Percentiles rank a stretch among this genome's conserved stretches.
phyloP scores from a whole-genome alignment of 106 monocot genomes.

The Alisma plantagoaquatica region DNA sequence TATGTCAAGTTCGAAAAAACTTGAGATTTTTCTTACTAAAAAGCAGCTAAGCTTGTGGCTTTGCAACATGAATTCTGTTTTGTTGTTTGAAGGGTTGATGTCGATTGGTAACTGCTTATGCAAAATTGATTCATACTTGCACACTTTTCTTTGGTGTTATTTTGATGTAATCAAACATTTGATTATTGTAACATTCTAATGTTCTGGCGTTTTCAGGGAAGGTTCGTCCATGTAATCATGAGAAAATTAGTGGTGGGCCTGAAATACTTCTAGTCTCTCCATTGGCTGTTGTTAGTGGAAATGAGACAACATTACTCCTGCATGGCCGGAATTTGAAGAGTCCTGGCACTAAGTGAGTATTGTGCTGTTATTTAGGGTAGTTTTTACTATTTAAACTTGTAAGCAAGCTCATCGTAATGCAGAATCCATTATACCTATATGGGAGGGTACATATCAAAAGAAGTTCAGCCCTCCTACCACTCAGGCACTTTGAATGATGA shows the following conservation, averaged over 20 bases:
- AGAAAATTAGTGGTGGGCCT: constrained; percentile 63
- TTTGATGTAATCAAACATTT: too few relatives aligned
- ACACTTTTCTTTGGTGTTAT: too few relatives aligned
- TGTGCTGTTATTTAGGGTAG: background rate
- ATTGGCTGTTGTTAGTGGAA: constrained; percentile 78
- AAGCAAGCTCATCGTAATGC: constrained; percentile 15
- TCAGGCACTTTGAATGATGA: constrained; percentile 52
- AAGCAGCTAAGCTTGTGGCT: too few relatives aligned
- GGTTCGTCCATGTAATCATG: constrained; percentile 53
- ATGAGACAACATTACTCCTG: constrained; percentile 61
- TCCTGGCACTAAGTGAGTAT: constrained; percentile 78
- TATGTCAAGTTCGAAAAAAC: too few relatives aligned
- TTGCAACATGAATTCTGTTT: too few relatives aligned
- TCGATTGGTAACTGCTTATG: too few relatives aligned
- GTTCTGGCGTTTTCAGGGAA: constrained; percentile 50
- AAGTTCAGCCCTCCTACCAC: constrained; percentile 47
- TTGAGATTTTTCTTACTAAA: too few relatives aligned
- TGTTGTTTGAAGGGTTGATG: too few relatives aligned
- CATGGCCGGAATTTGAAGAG: constrained; percentile 76
- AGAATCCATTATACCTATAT: constrained; percentile 82
- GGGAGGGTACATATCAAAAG: constrained; percentile 75
- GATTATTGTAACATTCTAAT: too few relatives aligned
- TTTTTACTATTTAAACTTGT: too few relatives aligned
- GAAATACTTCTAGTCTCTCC: constrained; percentile 66
- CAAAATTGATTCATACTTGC: too few relatives aligned